Evolutionary conservation across 2,329 filamentous ascomycete species (phyloP).

Genomic region (Colletotrichum nymphaeae): DNA sequence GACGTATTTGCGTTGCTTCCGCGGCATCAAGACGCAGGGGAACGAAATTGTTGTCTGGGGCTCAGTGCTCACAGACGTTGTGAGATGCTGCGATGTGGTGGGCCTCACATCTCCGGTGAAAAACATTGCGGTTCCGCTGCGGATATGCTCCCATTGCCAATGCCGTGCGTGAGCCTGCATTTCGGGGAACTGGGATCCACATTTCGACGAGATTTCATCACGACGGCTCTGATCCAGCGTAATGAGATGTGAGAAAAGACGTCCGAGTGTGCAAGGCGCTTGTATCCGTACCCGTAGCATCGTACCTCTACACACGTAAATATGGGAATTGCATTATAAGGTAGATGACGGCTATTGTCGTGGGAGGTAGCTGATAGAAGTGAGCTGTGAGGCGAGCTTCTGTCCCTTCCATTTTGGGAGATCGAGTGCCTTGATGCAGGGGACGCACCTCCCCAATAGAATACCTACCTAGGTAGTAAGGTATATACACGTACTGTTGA

Average conservation of each 20-base stretch:
- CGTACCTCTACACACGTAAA: not conserved
- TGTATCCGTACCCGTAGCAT: not conserved
- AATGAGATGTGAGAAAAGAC: slow-evolving; percentile 4
- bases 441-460: not conserved
- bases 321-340: not conserved
- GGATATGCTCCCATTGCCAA: slow-evolving; percentile 1
- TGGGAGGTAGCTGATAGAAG: not conserved
- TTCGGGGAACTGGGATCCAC: not conserved
- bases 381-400: not conserved
- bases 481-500: not conserved
- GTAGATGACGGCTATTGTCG: too few relatives aligned
- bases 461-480: too few relatives aligned
- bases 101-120: slow-evolving; percentile 12
- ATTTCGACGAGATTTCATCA: slow-evolving; percentile 9
- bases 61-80: not conserved
- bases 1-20: not conserved
- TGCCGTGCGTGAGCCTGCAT: not conserved
- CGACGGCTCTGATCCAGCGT: not conserved
- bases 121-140: not conserved
- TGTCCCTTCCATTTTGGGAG: not conserved
- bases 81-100: slow-evolving; percentile 12
- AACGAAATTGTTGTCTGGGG: not conserved
- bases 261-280: not conserved
- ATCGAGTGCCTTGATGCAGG: not conserved
- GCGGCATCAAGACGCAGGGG: not conserved